Base-by-base conservation (phyloP, 805 yeast genomes). In the Starmerella vaccinii region DNA sequence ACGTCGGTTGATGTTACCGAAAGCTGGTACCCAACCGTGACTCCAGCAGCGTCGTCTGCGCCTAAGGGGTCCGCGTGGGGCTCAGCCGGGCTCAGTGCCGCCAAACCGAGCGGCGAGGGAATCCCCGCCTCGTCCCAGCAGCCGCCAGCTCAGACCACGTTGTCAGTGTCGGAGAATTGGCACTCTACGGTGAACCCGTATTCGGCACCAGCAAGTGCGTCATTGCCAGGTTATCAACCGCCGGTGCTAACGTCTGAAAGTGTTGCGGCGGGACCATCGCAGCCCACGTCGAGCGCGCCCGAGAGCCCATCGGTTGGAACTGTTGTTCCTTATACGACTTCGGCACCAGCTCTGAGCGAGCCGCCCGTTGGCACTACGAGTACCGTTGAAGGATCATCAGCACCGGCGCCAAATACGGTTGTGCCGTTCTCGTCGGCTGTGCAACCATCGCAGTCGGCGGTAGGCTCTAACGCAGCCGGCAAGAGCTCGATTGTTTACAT, bases 1-100 rank as follows among this genome's bases (percentile, higher is more conserved):
- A 50, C 61, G 24, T 55, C 57, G 50, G 53, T 63, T 57, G 47
- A 55, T 40, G 59, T 60, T n/a, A 53, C 58, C 15, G 55, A 49
- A 22, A 50, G 57, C 43, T 32, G 56, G 45, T 44, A 53, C 10
- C 44, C 57, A 37, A 56, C 65, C 19, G 63, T 68, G 39, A 60
- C 62, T 35, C 51, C 58, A 18, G 51, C 56, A 4, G 39, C 61
- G 16, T 45, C 61, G 4, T 49, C 58, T 5, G 47, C 57, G 22
- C 35, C 53, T 5, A 24, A 32, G 15, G 30, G 30, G 4, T 39
- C 43, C 13, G 43, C 43, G 1, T 39, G 29, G 29, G 41, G 27
- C 29, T 24, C 43, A 12, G 43, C 43, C 8, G 38, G 19, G n/a
- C 22, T 22, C 13, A 34, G 22, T 22, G n/a, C 22, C 7, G 38